A percentile compares a stretch with the other conserved stretches of the same genome.
phyloP scores from a whole-genome alignment of 768 basidiomycete genomes.

The Leccinum variicolor region DNA sequence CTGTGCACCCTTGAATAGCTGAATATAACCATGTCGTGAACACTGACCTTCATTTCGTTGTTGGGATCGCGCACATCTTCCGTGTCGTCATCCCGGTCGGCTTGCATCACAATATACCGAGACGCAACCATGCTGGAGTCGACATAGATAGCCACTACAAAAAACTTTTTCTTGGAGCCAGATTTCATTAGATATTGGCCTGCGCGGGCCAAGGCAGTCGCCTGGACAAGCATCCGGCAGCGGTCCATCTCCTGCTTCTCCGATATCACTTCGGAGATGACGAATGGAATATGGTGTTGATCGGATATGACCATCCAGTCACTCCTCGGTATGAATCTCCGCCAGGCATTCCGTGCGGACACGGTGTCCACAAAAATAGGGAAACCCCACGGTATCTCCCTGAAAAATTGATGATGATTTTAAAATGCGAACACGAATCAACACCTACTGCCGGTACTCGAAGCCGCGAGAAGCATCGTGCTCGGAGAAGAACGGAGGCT shows the following conservation, averaged over 20 bases:
- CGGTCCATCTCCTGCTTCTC: not conserved
- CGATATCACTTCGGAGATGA: slow-evolving; percentile 11
- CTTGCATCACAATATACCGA: slow-evolving; percentile 6
- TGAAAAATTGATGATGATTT: not conserved
- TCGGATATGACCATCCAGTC: slow-evolving; percentile 4
- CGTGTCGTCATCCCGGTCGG: no score
- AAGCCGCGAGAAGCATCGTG: not conserved
- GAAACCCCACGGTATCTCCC: slow-evolving; percentile 11
- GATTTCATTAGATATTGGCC: not conserved
- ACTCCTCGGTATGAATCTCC: slow-evolving; percentile 2
- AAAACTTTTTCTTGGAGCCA: not conserved
- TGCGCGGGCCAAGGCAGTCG: not conserved
- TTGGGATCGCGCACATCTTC: no score
- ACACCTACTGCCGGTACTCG: not conserved
- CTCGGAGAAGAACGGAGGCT: slow-evolving; percentile 8
- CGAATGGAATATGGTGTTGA: not conserved
- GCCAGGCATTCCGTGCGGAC: not conserved
- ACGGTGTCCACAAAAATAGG: slow-evolving; percentile 1
- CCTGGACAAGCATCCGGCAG: slow-evolving; percentile 14
- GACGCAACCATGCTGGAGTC: not conserved
- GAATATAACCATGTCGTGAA: no score
- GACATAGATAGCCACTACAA: slow-evolving; percentile 13
- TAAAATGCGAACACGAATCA: no score
- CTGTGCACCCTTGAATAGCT: no score
- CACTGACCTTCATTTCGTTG: no score